Evolutionary conservation across 352 stramenopile species (phyloP).

Genomic region (Phytophthora hibernalis): DNA sequence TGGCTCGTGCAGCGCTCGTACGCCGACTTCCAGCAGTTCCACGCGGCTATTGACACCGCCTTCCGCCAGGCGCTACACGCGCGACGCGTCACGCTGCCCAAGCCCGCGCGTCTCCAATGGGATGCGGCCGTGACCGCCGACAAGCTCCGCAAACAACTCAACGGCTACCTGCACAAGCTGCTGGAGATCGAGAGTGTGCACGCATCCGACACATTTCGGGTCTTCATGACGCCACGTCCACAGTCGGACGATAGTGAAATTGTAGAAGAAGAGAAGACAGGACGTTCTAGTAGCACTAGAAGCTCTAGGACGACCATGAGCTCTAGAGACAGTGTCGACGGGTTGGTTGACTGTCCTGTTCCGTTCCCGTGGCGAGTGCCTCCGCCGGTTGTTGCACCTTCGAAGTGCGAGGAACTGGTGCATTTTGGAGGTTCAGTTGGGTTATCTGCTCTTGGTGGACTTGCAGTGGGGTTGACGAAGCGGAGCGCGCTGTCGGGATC

Average conservation of each 20-base stretch:
- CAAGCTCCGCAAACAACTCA: conserved; percentile 57
- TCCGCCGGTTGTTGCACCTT: conserved; percentile 27
- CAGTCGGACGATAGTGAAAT: conserved; percentile 46
- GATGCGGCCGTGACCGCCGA: conserved; percentile 42
- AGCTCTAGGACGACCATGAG: conserved; percentile 32
- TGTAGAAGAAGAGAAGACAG: conserved; percentile 9
- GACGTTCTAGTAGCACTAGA: conserved; percentile 22
- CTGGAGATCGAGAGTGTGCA: conserved; percentile 64
- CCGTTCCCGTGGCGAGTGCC: conserved; percentile 34
- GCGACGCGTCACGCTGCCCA: conserved; percentile 54
- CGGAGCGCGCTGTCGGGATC: conserved; percentile 60
- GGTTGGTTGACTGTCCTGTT: conserved; percentile 8
- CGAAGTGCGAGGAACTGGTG: conserved; percentile 40
- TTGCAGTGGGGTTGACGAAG: conserved; percentile 59
- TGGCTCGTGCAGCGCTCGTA: conserved; percentile 62
- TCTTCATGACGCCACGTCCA: conserved; percentile 55
- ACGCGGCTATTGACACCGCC: conserved; percentile 36
- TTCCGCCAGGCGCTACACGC: conserved; percentile 40
- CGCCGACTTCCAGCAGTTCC: conserved; percentile 59
- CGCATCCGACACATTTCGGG: conserved; percentile 45
- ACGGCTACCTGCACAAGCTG: conserved; percentile 68
- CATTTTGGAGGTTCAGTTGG: conserved; percentile 56
- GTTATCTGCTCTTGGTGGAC: conserved; percentile 57
- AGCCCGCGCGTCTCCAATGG: conserved; percentile 46
- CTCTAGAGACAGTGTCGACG: conserved; percentile 29